Percentiles rank a stretch among this genome's conserved stretches.
phyloP scores from a whole-genome alignment of 192 early-diverging fungal species.

The Entomortierella lignicola region DNA sequence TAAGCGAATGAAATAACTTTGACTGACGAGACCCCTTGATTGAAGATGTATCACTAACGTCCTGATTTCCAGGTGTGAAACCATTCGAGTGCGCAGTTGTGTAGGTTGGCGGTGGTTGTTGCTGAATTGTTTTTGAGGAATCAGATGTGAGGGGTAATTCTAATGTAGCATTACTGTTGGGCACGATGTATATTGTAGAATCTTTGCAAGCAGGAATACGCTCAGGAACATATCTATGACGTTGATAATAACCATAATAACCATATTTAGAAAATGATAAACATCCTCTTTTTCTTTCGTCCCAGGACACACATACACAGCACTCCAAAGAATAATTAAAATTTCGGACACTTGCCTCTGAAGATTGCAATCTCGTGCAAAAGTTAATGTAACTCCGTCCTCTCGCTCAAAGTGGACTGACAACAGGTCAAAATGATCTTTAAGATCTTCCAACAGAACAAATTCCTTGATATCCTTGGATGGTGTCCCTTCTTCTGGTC shows the following conservation, averaged over 20 bases:
- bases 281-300: too few relatives aligned
- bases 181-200: slow-evolving; percentile 14
- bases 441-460: slow-evolving; percentile 20
- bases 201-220: slow-evolving; percentile 16
- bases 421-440: slow-evolving; percentile 8
- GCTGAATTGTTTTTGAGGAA: neutral
- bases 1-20: slow-evolving; percentile 10
- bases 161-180: slow-evolving; percentile 4
- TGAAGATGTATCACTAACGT: too few relatives aligned
- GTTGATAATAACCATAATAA: neutral
- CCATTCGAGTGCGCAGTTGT: too few relatives aligned
- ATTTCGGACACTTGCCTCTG: slow-evolving; percentile 1
- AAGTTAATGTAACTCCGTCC: slow-evolving; percentile 14
- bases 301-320: too few relatives aligned
- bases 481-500: neutral
- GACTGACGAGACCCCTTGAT: too few relatives aligned
- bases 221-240: slow-evolving; percentile 14
- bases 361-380: slow-evolving; percentile 12
- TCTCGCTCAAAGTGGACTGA: neutral
- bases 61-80: too few relatives aligned
- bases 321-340: slow-evolving; percentile 6
- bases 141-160: neutral
- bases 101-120: neutral
- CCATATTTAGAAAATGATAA: too few relatives aligned
- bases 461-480: slow-evolving; percentile 2